Evolutionary conservation across 257 asterid genomes (phyloP).

Genomic region (Primulina huaijiensis): DNA sequence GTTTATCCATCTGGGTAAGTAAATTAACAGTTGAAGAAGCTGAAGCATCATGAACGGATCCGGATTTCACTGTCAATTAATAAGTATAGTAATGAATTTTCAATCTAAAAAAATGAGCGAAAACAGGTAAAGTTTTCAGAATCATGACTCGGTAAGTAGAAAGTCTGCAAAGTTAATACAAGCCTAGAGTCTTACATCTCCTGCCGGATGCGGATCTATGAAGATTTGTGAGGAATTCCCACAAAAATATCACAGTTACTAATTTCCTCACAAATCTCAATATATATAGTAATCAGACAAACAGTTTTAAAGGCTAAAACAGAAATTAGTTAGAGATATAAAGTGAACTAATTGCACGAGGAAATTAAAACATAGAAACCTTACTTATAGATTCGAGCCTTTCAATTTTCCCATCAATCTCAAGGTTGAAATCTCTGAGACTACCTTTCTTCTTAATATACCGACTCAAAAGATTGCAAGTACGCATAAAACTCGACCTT

Average conservation of each 20-base stretch:
- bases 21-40: conserved; percentile 33
- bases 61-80: conserved; percentile 42
- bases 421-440: conserved; percentile 51
- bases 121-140: neutral
- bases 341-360: neutral
- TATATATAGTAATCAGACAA: neutral
- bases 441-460: conserved; percentile 58
- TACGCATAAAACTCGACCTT: conserved; percentile 48
- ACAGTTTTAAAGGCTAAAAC: neutral
- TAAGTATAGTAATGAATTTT: neutral
- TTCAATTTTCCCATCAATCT: conserved; percentile 41
- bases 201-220: neutral
- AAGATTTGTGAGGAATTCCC: too few species aligned
- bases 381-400: conserved; percentile 45
- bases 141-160: neutral
- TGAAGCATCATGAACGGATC: conserved; percentile 24
- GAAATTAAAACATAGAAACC: neutral
- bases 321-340: neutral
- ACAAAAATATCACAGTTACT: too few species aligned
- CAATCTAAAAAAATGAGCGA: neutral
- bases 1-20: conserved; percentile 29
- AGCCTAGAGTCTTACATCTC: neutral
- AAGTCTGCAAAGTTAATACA: neutral
- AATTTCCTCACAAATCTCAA: neutral
- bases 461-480: conserved; percentile 66